These are phyloP conservation scores for Phyllostachys edulis DNA, from an alignment of 176 grass and related monocot genomes.

Conservation along the genomic window DNA sequence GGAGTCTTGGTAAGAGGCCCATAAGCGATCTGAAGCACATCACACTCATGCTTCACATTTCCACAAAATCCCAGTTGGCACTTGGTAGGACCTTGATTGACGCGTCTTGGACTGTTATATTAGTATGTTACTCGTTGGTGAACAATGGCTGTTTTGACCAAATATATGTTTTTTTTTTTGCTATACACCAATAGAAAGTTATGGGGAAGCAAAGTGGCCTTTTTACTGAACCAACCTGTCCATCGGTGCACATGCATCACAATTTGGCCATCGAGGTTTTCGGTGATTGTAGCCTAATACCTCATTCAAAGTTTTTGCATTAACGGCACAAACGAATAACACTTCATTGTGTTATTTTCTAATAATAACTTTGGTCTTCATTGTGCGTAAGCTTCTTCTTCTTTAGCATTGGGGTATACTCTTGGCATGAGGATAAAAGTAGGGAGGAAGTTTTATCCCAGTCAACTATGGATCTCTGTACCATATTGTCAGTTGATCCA, in stretches of 20 bases:
- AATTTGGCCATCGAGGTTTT: constrained; percentile 1
- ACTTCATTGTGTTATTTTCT: neutral
- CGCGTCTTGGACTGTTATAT: too few relatives aligned
- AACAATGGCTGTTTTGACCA: too few relatives aligned
- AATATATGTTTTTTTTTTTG: too few relatives aligned
- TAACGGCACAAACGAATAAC: neutral
- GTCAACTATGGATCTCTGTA: neutral
- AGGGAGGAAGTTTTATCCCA: neutral
- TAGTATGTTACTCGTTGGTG: too few relatives aligned
- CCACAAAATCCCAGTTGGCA: constrained; percentile 2
- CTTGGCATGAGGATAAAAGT: neutral
- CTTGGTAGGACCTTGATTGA: too few relatives aligned
- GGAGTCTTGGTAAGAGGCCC: too few relatives aligned
- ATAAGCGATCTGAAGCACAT: too few relatives aligned
- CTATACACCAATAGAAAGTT: neutral
- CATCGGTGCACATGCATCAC: neutral
- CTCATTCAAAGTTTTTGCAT: neutral
- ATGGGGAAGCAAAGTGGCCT: too few relatives aligned
- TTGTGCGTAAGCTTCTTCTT: neutral
- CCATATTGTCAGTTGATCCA: neutral
- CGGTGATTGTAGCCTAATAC: neutral
- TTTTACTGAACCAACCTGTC: too few relatives aligned
- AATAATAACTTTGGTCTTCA: neutral
- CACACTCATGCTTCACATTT: neutral
- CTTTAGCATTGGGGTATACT: neutral